Base-by-base conservation (phyloP, 768 basidiomycete genomes). In the Amanita exitialis region DNA sequence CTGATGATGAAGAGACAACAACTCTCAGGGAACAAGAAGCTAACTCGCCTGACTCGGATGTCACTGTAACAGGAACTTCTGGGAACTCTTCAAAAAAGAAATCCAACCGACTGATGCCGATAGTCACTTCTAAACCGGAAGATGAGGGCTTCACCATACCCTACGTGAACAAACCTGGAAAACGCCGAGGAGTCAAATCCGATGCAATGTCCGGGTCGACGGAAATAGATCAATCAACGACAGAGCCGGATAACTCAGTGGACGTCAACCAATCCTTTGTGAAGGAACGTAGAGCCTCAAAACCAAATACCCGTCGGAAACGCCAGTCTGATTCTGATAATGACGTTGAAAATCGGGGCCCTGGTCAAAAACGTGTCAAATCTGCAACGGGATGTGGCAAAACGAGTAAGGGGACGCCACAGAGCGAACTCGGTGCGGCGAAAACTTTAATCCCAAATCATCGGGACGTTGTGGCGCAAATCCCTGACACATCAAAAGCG, bases 351-450 rank as follows among this genome's bases (percentile, higher is more conserved):
- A 16, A 52, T 44, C 44, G 20, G 13, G 13, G n/a, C 10, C 23
- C 8, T 15, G 20, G 23, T 43, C n/a, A 21, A 20, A 30, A 27
- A 30, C 35, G 42, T 30, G 35, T 21, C 39, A 43, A 20, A 35
- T 8, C 25, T 35, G 27, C 16, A 21, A 20, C 36, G 20, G 44
- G 49, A 36, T 8, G 8, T 42, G 36, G n/a, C 36, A 32, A 49
- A 35, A 52, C 32, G 20, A 50, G 30, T 34, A 52, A 46, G 21
- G 32, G 44, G 43, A 53, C 39, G 43, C 51, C 49, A 35, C 46
- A 50, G 25, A 41, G 44, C 28, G 21, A 34, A n/a, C 23, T 47
- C 23, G 27, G n/a, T 46, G 9, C 16, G 34, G 16, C 39, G 28
- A 43, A 50, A 7, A 20, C 18, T 21, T 16, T 41, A 34, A 8